phyloP scores from a whole-genome alignment of 805 yeast species.

The Candida argentea region DNA sequence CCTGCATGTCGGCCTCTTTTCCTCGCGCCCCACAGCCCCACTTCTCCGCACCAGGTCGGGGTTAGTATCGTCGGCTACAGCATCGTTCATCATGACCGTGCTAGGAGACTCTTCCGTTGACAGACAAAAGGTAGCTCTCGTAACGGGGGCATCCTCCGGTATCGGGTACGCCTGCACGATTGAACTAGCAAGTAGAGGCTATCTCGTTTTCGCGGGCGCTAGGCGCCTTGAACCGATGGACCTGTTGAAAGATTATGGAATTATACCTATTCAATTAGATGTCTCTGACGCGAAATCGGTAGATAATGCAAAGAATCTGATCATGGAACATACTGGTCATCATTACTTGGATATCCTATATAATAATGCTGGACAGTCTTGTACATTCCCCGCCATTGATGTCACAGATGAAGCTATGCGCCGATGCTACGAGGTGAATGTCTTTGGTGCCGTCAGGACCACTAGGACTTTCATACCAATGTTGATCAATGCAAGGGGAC shows the following conservation, averaged over 20 bases:
- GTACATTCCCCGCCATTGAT: slow-evolving; percentile 63
- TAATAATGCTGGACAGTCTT: slow-evolving; percentile 76
- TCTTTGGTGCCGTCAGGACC: slow-evolving; percentile 57
- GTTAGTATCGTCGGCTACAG: too few species aligned
- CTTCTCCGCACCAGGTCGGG: too few species aligned
- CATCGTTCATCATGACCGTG: too few species aligned
- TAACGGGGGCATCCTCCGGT: slow-evolving; percentile 51
- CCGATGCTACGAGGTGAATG: slow-evolving; percentile 54
- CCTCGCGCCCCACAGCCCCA: too few species aligned
- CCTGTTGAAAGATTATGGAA: slow-evolving; percentile 32
- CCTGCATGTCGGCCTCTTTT: too few species aligned
- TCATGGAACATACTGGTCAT: slow-evolving; percentile 33
- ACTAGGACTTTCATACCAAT: slow-evolving; percentile 47
- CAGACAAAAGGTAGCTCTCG: slow-evolving; percentile 41
- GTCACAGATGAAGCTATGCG: slow-evolving; percentile 44
- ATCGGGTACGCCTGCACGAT: slow-evolving; percentile 41
- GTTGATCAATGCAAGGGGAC: slow-evolving; percentile 56
- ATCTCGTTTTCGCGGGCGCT: slow-evolving; percentile 63
- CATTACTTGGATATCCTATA: slow-evolving; percentile 45
- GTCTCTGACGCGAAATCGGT: slow-evolving; percentile 45
- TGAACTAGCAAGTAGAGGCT: slow-evolving; percentile 42
- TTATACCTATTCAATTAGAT: slow-evolving; percentile 44
- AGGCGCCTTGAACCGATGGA: slow-evolving; percentile 56
- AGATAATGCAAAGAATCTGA: slow-evolving; percentile 27
- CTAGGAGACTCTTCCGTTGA: too few species aligned